Base-by-base conservation (phyloP, 1,284 basidiomycete genomes). In the Cryptococcus amylolentus region DNA sequence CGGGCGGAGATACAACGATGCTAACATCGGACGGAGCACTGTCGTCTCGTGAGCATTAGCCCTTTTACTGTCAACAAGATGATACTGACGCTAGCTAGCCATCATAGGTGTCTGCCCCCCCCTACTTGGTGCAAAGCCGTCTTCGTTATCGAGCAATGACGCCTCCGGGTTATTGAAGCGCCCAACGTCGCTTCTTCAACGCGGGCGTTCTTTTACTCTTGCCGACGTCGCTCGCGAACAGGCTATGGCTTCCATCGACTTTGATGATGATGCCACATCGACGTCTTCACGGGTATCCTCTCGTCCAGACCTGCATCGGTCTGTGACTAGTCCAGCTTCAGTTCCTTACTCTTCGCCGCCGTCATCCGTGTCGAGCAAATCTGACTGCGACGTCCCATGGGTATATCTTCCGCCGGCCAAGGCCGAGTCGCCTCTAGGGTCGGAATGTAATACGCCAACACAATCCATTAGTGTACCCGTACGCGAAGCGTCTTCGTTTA, bases 171-270 rank as follows among this genome's bases (percentile, higher is more conserved):
- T 63, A 20, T 60, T 35, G 7, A 35, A 35, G 10, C 31, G 68
- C 16, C 67, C 63, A 4, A 45, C 64, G 4, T 72, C 70, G 18
- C 67, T 73, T 3, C 58, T 75, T 3, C 67, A 69, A 46, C 61
- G 73, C 14, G 73, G 73, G 18, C 62, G 65, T 9, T 73, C 70
- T 16, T 73, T 73, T 57, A 73, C 73, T 16, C 64, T 66, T 1
- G 58, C 54, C 37, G 62, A 66, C 46, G 54, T 63, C 31, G 58
- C 59, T 45, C 51, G 60, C 3, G 64, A 64, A 31, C 55, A 61
- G 12, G 52, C 50, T 6, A 41, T 44, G 35, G 39, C 52, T 35
- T 41, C 43, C 20, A 51, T 31, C 39, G 51, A 53, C n/a, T 26
- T 18, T 12, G 52, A 57, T 14, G 48, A 55, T 10, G 60, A 54